phyloP scores from a whole-genome alignment of 306 rosid genomes.

The Castanea mollissima region DNA sequence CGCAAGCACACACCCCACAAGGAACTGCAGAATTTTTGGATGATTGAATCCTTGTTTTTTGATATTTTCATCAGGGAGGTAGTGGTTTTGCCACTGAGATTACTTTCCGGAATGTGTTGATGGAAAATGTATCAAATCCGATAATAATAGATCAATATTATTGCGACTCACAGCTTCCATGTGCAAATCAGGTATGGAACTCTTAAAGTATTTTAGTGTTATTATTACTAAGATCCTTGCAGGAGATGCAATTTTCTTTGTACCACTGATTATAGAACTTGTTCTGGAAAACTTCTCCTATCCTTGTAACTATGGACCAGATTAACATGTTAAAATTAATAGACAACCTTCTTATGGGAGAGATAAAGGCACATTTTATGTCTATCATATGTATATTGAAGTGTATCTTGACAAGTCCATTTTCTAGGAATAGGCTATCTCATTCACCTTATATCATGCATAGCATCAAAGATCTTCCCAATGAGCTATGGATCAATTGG shows the following conservation, averaged over 20 bases:
- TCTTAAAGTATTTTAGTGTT: neutral
- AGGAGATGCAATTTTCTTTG: neutral
- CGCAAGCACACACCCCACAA: neutral
- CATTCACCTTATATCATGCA: too few species aligned
- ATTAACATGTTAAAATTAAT: too few species aligned
- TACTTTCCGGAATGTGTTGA: constrained; percentile 63
- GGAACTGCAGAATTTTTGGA: neutral
- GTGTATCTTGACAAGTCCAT: too few species aligned
- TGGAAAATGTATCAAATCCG: constrained; percentile 85
- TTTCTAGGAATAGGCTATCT: too few species aligned
- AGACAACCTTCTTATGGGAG: too few species aligned
- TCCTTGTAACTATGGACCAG: too few species aligned
- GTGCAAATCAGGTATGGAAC: constrained; percentile 68
- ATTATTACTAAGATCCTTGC: neutral
- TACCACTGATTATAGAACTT: too few species aligned
- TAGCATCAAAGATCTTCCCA: too few species aligned
- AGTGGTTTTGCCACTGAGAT: constrained; percentile 61
- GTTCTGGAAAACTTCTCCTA: too few species aligned
- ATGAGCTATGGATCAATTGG: too few species aligned
- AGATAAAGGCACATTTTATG: too few species aligned
- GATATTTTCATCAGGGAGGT: constrained; percentile 62
- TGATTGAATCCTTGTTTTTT: neutral
- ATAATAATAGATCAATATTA: constrained; percentile 83
- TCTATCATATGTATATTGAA: too few species aligned
- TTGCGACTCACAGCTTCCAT: constrained; percentile 66